Percentiles rank a stretch among this genome's conserved stretches.
Conservation (phyloP, 441 rosid species). For the Erodium chrysanthum region DNA sequence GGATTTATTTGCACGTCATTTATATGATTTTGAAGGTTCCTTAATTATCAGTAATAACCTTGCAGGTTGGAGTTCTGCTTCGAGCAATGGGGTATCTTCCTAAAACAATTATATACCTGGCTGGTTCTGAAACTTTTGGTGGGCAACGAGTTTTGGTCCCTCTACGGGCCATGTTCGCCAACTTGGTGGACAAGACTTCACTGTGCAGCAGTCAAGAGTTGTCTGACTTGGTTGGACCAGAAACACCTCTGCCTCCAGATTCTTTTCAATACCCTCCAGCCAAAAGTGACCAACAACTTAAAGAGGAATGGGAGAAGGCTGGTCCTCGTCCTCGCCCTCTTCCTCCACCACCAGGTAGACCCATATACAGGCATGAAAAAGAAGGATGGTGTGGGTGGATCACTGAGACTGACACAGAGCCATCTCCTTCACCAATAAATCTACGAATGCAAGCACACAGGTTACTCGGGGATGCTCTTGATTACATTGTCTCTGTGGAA, state of each 20-base stretch:
- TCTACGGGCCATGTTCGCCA: conserved; percentile 78
- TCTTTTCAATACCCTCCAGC: conserved; percentile 36
- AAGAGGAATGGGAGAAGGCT: conserved; percentile 82
- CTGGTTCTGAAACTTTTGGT: conserved; percentile 92
- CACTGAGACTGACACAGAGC: conserved; percentile 64
- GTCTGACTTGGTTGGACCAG: conserved; percentile 73
- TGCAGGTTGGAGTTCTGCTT: conserved; percentile 90
- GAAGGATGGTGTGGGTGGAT: conserved; percentile 99
- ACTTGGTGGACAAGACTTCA: conserved; percentile 67
- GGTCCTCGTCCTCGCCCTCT: conserved; percentile 99
- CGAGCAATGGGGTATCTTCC: conserved; percentile 84
- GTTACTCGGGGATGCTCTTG: conserved; percentile 94
- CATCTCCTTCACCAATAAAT: conserved; percentile 61
- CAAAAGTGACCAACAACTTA: conserved; percentile 58
- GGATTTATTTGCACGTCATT: neutral
- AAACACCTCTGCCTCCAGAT: conserved; percentile 50
- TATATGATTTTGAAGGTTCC: neutral
- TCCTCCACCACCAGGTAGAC: conserved; percentile 98
- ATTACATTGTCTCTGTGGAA: conserved; percentile 72
- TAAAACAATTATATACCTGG: conserved; percentile 72
- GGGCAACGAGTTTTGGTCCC: conserved; percentile 92
- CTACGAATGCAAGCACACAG: conserved; percentile 81
- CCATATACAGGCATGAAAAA: conserved; percentile 80
- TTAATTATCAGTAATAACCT: conserved; percentile 16
- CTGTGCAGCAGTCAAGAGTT: conserved; percentile 68